Conservation (phyloP, 2,329 filamentous ascomycete species). For the Penicillium brevicompactum region DNA sequence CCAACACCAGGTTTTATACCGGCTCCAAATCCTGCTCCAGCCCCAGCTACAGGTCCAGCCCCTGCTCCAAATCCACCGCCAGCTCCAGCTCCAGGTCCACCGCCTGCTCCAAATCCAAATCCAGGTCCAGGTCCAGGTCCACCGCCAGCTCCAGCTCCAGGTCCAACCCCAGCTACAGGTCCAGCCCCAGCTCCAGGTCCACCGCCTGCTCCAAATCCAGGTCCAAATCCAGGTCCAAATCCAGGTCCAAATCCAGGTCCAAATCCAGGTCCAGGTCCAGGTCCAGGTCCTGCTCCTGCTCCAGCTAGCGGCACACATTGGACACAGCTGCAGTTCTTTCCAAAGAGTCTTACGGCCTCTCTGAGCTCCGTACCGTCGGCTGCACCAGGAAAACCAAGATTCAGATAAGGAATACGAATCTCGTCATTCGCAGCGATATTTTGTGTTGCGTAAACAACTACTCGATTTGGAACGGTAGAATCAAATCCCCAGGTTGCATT, state of each 20-base stretch:
- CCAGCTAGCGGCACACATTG: background rate
- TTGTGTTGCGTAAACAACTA: constrained; percentile 31
- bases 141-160: background rate
- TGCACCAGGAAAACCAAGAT: background rate
- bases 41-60: too few relatives aligned
- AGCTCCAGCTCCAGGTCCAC: background rate
- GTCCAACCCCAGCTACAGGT: background rate
- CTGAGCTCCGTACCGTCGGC: background rate
- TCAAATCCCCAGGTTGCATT: constrained; percentile 38
- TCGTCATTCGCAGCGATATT: constrained; percentile 29
- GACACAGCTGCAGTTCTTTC: constrained; percentile 18
- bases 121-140: background rate
- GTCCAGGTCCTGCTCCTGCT: background rate
- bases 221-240: background rate
- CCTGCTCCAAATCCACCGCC: too few relatives aligned
- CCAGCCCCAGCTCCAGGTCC: background rate
- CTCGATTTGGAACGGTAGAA: constrained; percentile 28
- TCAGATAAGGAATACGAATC: constrained; percentile 26
- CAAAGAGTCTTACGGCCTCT: constrained; percentile 15
- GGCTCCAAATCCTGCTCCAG: too few relatives aligned
- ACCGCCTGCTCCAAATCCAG: background rate
- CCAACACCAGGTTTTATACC: background rate
- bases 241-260: background rate
- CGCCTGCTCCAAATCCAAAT: background rate
- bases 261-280: background rate